These are phyloP conservation scores for Chaetomium tenue DNA, from an alignment of 495 filamentous ascomycete species.

Conservation along the genomic window DNA sequence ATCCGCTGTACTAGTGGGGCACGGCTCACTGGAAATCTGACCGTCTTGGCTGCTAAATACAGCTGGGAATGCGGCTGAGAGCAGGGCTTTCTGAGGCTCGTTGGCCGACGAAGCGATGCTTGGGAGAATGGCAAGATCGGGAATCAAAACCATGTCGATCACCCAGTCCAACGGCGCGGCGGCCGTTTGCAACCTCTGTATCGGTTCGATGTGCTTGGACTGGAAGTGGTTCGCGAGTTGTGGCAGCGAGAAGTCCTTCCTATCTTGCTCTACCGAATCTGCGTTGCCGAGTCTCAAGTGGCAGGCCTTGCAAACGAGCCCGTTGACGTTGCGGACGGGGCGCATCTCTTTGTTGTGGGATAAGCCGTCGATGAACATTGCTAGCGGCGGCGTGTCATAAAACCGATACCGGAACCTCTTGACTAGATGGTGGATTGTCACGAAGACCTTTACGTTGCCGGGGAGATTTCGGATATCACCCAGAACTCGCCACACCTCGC, in stretches of 20 bases:
- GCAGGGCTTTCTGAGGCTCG: constrained; percentile 57
- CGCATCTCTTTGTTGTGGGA: constrained; percentile 63
- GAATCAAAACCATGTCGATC: constrained; percentile 67
- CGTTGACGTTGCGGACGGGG: constrained; percentile 63
- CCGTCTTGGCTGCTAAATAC: constrained; percentile 18
- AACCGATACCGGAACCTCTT: constrained; percentile 55
- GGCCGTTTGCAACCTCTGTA: constrained; percentile 28
- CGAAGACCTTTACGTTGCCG: constrained; percentile 59
- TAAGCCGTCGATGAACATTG: constrained; percentile 65
- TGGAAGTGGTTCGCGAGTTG: constrained; percentile 69
- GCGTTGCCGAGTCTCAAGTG: constrained; percentile 40
- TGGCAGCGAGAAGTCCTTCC: constrained; percentile 57
- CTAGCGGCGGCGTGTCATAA: constrained; percentile 52
- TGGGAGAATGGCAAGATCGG: constrained; percentile 51
- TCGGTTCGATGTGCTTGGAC: constrained; percentile 51
- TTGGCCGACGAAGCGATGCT: constrained; percentile 44
- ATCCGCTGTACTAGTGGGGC: background rate
- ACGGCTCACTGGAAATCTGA: background rate
- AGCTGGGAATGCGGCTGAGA: constrained; percentile 58
- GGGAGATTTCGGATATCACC: constrained; percentile 61
- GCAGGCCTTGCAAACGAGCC: constrained; percentile 64
- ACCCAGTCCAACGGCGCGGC: constrained; percentile 57
- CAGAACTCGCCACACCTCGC: constrained; percentile 61
- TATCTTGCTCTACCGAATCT: constrained; percentile 37
- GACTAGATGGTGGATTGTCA: constrained; percentile 61